A percentile compares a stretch with the other conserved stretches of the same genome.
Conservation (phyloP, 441 rosid species). For the Macaranga tanarius region DNA sequence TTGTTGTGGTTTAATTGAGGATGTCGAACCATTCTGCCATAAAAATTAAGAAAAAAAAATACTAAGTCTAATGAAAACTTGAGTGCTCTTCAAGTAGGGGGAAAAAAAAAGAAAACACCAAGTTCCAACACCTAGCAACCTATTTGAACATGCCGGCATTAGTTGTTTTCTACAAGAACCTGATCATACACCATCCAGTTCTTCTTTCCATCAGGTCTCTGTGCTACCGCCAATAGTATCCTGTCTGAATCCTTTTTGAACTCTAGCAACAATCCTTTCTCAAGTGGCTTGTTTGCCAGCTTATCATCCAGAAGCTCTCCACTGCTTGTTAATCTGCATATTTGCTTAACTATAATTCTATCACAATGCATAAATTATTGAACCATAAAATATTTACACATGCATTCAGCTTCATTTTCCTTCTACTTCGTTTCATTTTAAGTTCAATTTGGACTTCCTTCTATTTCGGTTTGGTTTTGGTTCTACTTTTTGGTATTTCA, state of each 20-base stretch:
- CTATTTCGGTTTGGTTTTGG: no score
- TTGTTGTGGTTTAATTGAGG: conserved; percentile 83
- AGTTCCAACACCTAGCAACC: conserved; percentile 51
- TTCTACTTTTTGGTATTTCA: no score
- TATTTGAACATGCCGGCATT: conserved; percentile 41
- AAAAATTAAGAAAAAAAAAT: background rate
- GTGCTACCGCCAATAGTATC: conserved; percentile 72
- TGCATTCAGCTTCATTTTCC: no score
- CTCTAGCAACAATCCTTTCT: conserved; percentile 78
- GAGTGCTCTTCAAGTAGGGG: background rate
- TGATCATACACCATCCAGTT: conserved; percentile 99
- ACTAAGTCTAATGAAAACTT: background rate
- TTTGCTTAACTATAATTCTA: conserved; percentile 4
- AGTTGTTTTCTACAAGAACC: conserved; percentile 59
- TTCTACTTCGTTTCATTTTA: no score
- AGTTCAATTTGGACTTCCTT: no score
- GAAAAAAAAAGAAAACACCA: conserved; percentile 10
- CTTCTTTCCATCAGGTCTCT: conserved; percentile 91
- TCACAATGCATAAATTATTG: background rate
- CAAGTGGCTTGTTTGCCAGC: conserved; percentile 54
- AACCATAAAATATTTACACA: background rate
- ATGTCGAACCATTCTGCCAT: conserved; percentile 66
- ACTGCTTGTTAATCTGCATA: conserved; percentile 53
- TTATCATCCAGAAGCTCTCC: conserved; percentile 73
- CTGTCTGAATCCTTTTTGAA: conserved; percentile 84